Base-by-base conservation (phyloP, 2,329 filamentous ascomycete genomes). In the Nothophoma quercina region DNA sequence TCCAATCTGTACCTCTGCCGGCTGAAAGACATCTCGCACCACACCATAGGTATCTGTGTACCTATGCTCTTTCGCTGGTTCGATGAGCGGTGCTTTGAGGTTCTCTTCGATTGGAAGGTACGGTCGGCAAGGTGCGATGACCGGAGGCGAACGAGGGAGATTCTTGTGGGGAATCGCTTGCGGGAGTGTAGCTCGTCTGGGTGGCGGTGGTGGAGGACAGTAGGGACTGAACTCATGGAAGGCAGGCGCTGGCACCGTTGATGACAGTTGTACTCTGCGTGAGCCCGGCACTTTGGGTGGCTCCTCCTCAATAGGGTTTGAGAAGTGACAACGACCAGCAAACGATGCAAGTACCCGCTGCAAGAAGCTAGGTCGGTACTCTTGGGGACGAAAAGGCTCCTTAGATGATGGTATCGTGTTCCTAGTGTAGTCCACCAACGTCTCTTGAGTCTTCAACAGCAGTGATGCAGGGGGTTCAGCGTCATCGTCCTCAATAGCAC, bases 1-100 rank as follows among this genome's bases (percentile, higher is more conserved):
- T n/a, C 56, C 60, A n/a, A 26, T 34, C 7, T 51, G 42, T 1
- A 60, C 26, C 13, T 36, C 40, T 21, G 18, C 38, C 10, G 62
- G 50, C 7, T 15, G 7, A 28, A 44, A 59, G 7, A 29, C 35
- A 19, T 63, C 56, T n/a, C 21, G 29, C 4, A 33, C 26, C 5
- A 59, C 39, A 3, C 36, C 39, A 12, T 50, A 51, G 12, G 50
- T 45, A 19, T 55, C 59, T 2, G 36, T 46, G 35, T 53, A 42
- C 6, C 5, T 18, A 28, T 51, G 38, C 15, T 22, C 22, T 12
- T 39, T 41, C 7, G 55, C 52, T n/a, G 55, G 52, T 2, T 46
- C 4, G 2, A 15, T 21, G 19, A 53, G 34, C 8, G 13, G 34
- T 13, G 32, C 38, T 7, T 32, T 18, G 15, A 38, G n/a, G n/a